phyloP scores from a whole-genome alignment of 805 yeast species.

The Candida sanyiensis region DNA sequence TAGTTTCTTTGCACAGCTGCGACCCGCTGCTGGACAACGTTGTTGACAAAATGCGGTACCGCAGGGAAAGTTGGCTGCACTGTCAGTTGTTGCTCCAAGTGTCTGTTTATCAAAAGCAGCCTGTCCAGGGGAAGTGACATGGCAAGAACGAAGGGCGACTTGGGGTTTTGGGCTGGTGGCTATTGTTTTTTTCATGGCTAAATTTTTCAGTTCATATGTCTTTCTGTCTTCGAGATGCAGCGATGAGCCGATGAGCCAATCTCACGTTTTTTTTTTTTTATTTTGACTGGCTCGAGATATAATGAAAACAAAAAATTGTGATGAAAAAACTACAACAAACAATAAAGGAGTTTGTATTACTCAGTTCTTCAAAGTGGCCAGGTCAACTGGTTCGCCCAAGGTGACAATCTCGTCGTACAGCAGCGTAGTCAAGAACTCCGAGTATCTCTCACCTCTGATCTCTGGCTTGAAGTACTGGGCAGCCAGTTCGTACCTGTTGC shows the following conservation, averaged over 20 bases:
- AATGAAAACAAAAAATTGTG: too few relatives aligned
- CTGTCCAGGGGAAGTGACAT: constrained; percentile 11
- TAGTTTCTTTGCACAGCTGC: not conserved
- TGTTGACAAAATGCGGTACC: constrained; percentile 7
- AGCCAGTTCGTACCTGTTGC: constrained; percentile 63
- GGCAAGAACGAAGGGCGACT: not conserved
- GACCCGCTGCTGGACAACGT: not conserved
- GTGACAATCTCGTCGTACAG: constrained; percentile 58
- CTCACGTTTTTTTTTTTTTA: constrained; percentile 1
- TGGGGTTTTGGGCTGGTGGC: not conserved
- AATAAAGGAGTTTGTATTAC: too few relatives aligned
- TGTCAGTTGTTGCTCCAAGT: constrained; percentile 1
- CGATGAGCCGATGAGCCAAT: constrained; percentile 1
- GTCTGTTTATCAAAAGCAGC: constrained; percentile 7
- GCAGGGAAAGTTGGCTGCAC: constrained; percentile 8
- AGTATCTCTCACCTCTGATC: constrained; percentile 62
- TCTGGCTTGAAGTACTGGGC: constrained; percentile 67
- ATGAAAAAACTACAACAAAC: too few relatives aligned
- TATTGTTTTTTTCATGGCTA: not conserved
- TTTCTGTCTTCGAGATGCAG: not conserved
- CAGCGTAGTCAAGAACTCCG: constrained; percentile 71
- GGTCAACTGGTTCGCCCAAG: constrained; percentile 26
- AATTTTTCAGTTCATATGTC: not conserved
- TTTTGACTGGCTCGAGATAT: too few relatives aligned
- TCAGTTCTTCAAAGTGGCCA: constrained; percentile 18